Evolutionary conservation across 2,329 filamentous ascomycete species (phyloP).

Genomic region (Ampelomyces quisqualis): DNA sequence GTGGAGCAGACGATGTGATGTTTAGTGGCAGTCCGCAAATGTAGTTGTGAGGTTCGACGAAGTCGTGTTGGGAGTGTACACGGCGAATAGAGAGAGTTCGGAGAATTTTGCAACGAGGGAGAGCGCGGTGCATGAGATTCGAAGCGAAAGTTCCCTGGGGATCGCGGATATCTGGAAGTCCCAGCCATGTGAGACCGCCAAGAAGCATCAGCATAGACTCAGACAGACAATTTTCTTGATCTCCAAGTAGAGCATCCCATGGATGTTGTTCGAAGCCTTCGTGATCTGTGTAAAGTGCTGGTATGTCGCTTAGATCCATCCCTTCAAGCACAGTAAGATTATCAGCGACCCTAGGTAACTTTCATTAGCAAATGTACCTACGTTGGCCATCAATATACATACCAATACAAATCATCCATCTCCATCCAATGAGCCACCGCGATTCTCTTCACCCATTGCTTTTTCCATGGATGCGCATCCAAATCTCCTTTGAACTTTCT

Average conservation of each 20-base stretch:
- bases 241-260: neutral
- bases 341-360: constrained; percentile 14
- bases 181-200: constrained; percentile 20
- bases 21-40: constrained; percentile 16
- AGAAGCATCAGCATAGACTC: neutral
- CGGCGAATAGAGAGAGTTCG: constrained; percentile 26
- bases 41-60: constrained; percentile 8
- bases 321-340: constrained; percentile 15
- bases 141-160: neutral
- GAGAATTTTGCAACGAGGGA: constrained; percentile 12
- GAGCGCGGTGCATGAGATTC: neutral
- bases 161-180: constrained; percentile 16
- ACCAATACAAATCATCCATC: constrained; percentile 22
- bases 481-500: constrained; percentile 14
- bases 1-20: constrained; percentile 2
- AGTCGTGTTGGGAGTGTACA: constrained; percentile 7
- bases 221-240: too few species aligned
- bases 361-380: neutral
- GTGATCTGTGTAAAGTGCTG: neutral
- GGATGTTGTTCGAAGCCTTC: neutral
- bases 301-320: constrained; percentile 25
- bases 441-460: constrained; percentile 21
- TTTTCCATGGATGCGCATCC: constrained; percentile 3
- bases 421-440: constrained; percentile 31
- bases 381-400: neutral